Evolutionary conservation across 2,329 filamentous ascomycete genomes (phyloP), one percentile per base, ranked within the genome.

Genomic region (Fusarium denticulatum): DNA sequence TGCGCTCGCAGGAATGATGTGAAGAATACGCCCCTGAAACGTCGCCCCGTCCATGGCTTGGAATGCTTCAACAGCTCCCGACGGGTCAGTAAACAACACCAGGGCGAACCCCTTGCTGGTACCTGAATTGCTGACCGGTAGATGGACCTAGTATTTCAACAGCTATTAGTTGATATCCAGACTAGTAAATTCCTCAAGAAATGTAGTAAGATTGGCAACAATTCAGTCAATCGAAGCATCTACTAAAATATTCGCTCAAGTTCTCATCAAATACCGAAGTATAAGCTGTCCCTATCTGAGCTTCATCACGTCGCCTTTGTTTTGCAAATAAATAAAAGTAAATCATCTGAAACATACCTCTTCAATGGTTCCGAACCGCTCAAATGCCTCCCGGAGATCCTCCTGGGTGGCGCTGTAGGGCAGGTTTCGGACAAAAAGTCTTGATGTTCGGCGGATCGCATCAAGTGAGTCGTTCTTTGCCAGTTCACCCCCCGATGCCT

Each of bases 231-330:
- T 92, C 94, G 91, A 95, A 93, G 94, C 94, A 97, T 98, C 96
- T 99, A 99, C 96, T 98, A 99, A 97, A 97, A 97, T 96, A 93
- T 89, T 94, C 92, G 95, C 92, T 92, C 91, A 90, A 86, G 84
- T 88, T 94, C 87, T 90, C 93, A 95, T 97, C 95, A 98, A 87
- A 87, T 94, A 93, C 94, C 85, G 82, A 79, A 87, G 93, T 93
- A 96, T 98, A 93, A 95, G 96, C 91, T 98, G 96, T 98, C 96
- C 96, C 96, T 98, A 98, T 98, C 96, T 93, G 93, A 93, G 90
- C 86, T 94, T 98, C 96, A 98, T 98, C 96, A 96, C 89, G 83
- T 85, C 86, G 87, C 71, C 63, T 50, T 64, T 56, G 67, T 63
- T 55, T 62, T 16, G 16, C 45, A 43, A 46, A 55, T 67, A 66